These are phyloP conservation scores for Alternaria gansuensis DNA, from an alignment of 2,329 filamentous ascomycete species.

Conservation along the genomic window DNA sequence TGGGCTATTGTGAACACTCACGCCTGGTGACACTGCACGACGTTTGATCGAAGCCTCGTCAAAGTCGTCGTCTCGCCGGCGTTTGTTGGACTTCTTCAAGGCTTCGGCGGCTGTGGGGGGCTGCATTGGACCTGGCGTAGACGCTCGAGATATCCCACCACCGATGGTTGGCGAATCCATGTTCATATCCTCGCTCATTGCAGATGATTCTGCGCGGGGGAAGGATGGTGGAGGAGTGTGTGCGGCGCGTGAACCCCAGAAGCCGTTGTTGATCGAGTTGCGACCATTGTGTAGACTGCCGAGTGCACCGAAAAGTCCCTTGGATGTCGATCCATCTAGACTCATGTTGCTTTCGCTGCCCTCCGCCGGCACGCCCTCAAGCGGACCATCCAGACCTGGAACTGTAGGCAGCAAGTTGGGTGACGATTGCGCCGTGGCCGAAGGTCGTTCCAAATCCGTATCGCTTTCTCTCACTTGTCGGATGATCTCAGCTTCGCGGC, in stretches of 20 bases:
- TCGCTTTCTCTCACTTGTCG: slow-evolving; percentile 94
- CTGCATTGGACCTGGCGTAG: slow-evolving; percentile 50
- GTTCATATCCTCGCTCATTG: slow-evolving; percentile 71
- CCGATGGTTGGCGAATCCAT: slow-evolving; percentile 71
- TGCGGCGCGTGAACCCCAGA: slow-evolving; percentile 76
- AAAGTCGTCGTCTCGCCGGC: slow-evolving; percentile 90
- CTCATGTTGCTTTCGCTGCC: slow-evolving; percentile 66
- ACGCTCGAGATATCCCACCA: slow-evolving; percentile 46
- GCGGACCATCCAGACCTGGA: slow-evolving; percentile 63
- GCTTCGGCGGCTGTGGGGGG: slow-evolving; percentile 54
- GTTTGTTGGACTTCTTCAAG: slow-evolving; percentile 65
- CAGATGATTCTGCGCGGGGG: slow-evolving; percentile 62
- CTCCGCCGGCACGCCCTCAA: slow-evolving; percentile 77
- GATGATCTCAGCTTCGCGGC: slow-evolving; percentile 93
- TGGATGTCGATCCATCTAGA: slow-evolving; percentile 50
- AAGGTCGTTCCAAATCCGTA: slow-evolving; percentile 64
- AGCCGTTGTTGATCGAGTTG: slow-evolving; percentile 75
- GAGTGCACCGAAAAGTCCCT: slow-evolving; percentile 70
- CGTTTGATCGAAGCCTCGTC: slow-evolving; percentile 89
- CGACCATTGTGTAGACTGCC: slow-evolving; percentile 79
- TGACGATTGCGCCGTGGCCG: slow-evolving; percentile 71
- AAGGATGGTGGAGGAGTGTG: slow-evolving; percentile 68
- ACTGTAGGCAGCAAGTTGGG: slow-evolving; percentile 69
- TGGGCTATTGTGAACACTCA: slow-evolving; percentile 90
- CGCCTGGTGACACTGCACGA: slow-evolving; percentile 86